Evolutionary conservation across 108 stramenopile genomes (phyloP).

Genomic region (Cylindrotheca fusiformis): DNA sequence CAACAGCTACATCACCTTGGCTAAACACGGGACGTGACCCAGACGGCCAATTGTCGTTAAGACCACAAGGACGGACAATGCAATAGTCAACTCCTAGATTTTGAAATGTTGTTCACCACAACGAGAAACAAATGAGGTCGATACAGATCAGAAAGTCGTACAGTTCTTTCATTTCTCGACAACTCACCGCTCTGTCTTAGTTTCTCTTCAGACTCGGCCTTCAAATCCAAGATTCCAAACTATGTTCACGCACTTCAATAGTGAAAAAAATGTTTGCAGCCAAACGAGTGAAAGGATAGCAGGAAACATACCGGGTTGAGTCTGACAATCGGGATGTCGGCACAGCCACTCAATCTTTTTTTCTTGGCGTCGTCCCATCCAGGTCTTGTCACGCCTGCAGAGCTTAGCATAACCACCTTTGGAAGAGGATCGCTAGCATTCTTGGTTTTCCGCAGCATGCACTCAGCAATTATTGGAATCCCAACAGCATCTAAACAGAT

Average conservation of each 20-base stretch:
- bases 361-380: constrained; percentile 72
- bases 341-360: constrained; percentile 51
- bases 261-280: too few species aligned
- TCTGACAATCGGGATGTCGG: constrained; percentile 92
- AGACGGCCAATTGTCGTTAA: constrained; percentile 87
- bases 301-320: too few species aligned
- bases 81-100: constrained; percentile 58
- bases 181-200: constrained; percentile 57
- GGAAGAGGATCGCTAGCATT: constrained; percentile 31
- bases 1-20: constrained; percentile 88
- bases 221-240: constrained; percentile 87
- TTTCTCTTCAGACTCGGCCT: constrained; percentile 69
- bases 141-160: not conserved
- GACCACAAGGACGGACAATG: constrained; percentile 86
- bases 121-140: constrained; percentile 5
- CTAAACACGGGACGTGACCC: constrained; percentile 83
- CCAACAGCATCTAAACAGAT: constrained; percentile 80
- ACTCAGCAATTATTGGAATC: constrained; percentile 50
- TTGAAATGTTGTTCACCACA: not conserved
- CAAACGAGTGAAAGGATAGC: too few species aligned
- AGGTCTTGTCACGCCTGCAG: constrained; percentile 80
- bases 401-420: constrained; percentile 75
- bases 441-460: constrained; percentile 8
- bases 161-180: not conserved
- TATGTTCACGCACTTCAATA: too few species aligned